phyloP scores from a whole-genome alignment of 1,284 basidiomycete species.

The Irpex sp. region DNA sequence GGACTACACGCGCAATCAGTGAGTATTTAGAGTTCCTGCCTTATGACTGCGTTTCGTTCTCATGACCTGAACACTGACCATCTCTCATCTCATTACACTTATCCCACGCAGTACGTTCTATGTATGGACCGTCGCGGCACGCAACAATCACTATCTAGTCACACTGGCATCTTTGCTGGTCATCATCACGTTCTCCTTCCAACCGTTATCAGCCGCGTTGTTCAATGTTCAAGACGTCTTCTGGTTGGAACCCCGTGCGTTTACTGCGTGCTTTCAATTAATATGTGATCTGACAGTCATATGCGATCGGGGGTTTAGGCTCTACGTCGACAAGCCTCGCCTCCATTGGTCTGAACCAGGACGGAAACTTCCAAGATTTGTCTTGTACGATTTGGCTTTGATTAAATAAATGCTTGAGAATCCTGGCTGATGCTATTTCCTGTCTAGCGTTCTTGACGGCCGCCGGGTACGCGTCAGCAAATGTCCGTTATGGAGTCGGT shows the following conservation, averaged over 20 bases:
- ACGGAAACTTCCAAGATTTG: constrained; percentile 40
- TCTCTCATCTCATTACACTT: background rate
- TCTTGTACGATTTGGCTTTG: constrained; percentile 30
- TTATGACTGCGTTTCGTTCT: background rate
- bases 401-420: background rate
- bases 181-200: constrained; percentile 41
- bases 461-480: constrained; percentile 48
- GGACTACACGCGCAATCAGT: constrained; percentile 52
- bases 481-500: constrained; percentile 40
- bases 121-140: constrained; percentile 13
- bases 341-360: constrained; percentile 41
- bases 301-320: constrained; percentile 22
- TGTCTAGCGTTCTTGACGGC: constrained; percentile 45
- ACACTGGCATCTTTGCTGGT: constrained; percentile 33
- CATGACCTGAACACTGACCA: background rate
- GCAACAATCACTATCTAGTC: constrained; percentile 14
- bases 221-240: constrained; percentile 43
- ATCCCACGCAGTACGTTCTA: constrained; percentile 4
- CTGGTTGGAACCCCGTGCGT: constrained; percentile 33
- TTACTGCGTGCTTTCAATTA: background rate
- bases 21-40: constrained; percentile 10
- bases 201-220: constrained; percentile 47
- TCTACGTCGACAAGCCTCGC: constrained; percentile 32
- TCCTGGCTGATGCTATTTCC: background rate
- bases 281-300: background rate